phyloP scores from a whole-genome alignment of 805 yeast species.

The Teunomyces cretensis region DNA sequence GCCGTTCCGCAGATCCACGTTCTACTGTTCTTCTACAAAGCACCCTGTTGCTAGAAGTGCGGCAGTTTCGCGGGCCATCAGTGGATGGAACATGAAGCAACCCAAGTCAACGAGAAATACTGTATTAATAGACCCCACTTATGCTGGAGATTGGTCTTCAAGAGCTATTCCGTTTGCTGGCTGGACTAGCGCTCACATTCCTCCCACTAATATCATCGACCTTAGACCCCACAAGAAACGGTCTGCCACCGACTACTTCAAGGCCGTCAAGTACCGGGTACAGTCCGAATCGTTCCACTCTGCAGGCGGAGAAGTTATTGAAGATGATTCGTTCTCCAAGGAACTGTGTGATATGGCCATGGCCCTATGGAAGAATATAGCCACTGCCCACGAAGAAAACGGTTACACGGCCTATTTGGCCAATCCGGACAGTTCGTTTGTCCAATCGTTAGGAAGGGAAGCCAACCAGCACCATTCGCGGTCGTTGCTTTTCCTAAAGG shows the following conservation, averaged over 20 bases:
- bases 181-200: conserved; percentile 34
- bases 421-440: conserved; percentile 29
- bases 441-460: conserved; percentile 26
- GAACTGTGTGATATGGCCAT: conserved; percentile 31
- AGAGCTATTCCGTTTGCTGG: conserved; percentile 37
- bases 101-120: conserved; percentile 13
- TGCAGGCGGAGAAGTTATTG: conserved; percentile 35
- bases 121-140: conserved; percentile 38
- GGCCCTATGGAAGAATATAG: conserved; percentile 38
- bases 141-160: conserved; percentile 29
- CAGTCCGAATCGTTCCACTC: conserved; percentile 34
- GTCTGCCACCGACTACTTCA: conserved; percentile 33
- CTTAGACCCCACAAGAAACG: conserved; percentile 34
- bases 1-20: conserved; percentile 44
- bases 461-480: conserved; percentile 23
- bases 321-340: conserved; percentile 27
- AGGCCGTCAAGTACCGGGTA: conserved; percentile 40
- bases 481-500: conserved; percentile 36
- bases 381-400: conserved; percentile 31
- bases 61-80: conserved; percentile 36
- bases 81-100: conserved; percentile 29
- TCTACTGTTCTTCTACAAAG: conserved; percentile 36
- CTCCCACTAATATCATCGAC: conserved; percentile 42
- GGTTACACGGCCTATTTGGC: conserved; percentile 39
- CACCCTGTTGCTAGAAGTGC: conserved; percentile 42